A percentile compares a stretch with the other conserved stretches of the same genome.
These are phyloP conservation scores for Cryptosporidium ubiquitum DNA, from an alignment of 169 alveolate species.

Conservation along the genomic window DNA sequence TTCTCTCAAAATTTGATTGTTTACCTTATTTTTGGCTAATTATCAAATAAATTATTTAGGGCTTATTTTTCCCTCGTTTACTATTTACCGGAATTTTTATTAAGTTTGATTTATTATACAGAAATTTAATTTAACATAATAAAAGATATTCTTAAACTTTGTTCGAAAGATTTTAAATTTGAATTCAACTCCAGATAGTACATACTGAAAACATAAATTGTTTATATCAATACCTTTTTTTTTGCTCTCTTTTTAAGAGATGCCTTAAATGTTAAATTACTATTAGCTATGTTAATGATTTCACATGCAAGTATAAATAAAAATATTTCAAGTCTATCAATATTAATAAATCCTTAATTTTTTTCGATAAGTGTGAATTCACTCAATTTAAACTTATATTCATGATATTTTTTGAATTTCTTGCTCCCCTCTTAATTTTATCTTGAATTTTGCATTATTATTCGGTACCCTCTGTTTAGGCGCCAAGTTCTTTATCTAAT, in stretches of 20 bases:
- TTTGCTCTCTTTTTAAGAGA: neutral
- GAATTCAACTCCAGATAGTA: neutral
- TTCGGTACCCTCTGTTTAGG: neutral
- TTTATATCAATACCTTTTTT: neutral
- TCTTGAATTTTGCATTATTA: slow-evolving; percentile 3
- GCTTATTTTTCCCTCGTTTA: neutral
- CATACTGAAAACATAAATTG: too few relatives aligned
- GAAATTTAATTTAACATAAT: neutral
- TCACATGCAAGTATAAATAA: too few relatives aligned
- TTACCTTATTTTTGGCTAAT: neutral
- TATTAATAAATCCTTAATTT: neutral
- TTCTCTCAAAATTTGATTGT: too few relatives aligned
- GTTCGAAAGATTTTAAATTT: too few relatives aligned
- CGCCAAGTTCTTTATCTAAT: neutral
- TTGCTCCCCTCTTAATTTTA: neutral
- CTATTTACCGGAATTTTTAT: neutral
- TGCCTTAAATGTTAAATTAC: neutral
- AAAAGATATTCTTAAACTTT: neutral
- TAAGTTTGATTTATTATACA: neutral
- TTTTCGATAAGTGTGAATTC: neutral
- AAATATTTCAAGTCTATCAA: too few relatives aligned
- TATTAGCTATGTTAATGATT: neutral
- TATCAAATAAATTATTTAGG: neutral
- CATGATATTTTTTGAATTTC: neutral
- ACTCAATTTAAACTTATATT: neutral